Evolutionary conservation across 495 filamentous ascomycete genomes (phyloP), one percentile per base, ranked within the genome.

Genomic region (Hypomontagnella submonticulosa): DNA sequence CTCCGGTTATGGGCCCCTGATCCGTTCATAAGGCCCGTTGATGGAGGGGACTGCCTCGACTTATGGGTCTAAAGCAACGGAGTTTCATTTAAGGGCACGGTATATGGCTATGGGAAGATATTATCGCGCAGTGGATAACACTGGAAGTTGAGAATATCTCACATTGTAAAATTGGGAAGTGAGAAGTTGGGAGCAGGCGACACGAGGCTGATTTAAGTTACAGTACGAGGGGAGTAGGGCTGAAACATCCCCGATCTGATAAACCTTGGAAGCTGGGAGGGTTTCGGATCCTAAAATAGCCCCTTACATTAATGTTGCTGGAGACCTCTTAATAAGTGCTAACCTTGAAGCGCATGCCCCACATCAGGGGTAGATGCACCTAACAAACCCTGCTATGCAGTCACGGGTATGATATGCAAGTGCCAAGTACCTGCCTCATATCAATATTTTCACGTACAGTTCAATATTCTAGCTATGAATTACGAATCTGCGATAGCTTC

Each of bases 1-100:
- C 52, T 55, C 51, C 53, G 66, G 55, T 61, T 65, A 37, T 50
- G 66, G 47, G 52, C 53, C 52, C 61, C 62, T 70, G 69, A 63
- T 59, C 66, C 52, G 40, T 64, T 74, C 68, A 70, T 75, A 63
- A 67, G 61, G 67, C 34, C 58, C 61, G 69, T 63, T 61, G 67
- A 72, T 68, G 52, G 55, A 57, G 33, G 67, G 61, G 13, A 60
- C 68, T 43, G 32, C 58, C 55, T 59, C 23, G 23, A 32, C 15
- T 60, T 48, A 47, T 46, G 41, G 30, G 30, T 57, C 13, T 13
- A 36, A 18, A 23, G 11, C 12, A 57, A 59, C 40, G 9, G 15
- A n/a, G 54, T 15, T 56, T 66, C 61, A 62, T 66, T 66, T 57
- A 66, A 57, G 49, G 11, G 30, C 38, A 43, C 6, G n/a, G 23